A percentile compares a stretch with the other conserved stretches of the same genome.
phyloP scores from a whole-genome alignment of 108 stramenopile species.

The Fragilaria radians region DNA sequence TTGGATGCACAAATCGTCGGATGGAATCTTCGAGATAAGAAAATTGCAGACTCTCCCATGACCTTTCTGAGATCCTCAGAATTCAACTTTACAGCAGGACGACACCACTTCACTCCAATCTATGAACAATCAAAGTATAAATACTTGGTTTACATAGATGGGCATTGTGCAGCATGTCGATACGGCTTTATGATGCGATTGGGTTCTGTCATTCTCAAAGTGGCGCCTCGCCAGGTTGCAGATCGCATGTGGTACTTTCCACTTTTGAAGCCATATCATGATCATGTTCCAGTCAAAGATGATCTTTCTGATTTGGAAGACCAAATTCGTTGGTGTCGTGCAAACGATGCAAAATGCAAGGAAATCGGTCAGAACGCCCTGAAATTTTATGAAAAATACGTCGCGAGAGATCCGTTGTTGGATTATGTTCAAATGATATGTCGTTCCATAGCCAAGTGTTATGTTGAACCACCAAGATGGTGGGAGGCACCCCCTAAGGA shows the following conservation, averaged over 20 bases:
- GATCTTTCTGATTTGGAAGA: constrained; percentile 96
- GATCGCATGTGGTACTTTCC: constrained; percentile 99
- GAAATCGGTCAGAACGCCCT: constrained; percentile 79
- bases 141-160: constrained; percentile 97
- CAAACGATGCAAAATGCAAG: constrained; percentile 92
- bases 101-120: constrained; percentile 94
- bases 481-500: constrained; percentile 49
- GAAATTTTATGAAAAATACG: constrained; percentile 80
- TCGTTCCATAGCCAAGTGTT: constrained; percentile 71
- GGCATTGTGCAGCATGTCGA: constrained; percentile 99
- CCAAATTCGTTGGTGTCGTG: constrained; percentile 94
- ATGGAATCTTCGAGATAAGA: constrained; percentile 98
- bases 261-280: constrained; percentile 88
- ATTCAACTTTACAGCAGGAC: constrained; percentile 88
- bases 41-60: constrained; percentile 81
- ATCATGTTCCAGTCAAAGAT: constrained; percentile 95
- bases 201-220: constrained; percentile 97
- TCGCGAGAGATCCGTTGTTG: constrained; percentile 69
- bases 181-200: constrained; percentile 99
- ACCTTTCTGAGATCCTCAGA: constrained; percentile 74
- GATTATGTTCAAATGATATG: constrained; percentile 94
- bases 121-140: constrained; percentile 98
- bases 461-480: constrained; percentile 67
- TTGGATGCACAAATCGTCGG: constrained; percentile 96
- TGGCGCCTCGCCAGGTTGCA: constrained; percentile 84